phyloP scores from a whole-genome alignment of 148 eudicot genomes.

The Rhododendron simsii region DNA sequence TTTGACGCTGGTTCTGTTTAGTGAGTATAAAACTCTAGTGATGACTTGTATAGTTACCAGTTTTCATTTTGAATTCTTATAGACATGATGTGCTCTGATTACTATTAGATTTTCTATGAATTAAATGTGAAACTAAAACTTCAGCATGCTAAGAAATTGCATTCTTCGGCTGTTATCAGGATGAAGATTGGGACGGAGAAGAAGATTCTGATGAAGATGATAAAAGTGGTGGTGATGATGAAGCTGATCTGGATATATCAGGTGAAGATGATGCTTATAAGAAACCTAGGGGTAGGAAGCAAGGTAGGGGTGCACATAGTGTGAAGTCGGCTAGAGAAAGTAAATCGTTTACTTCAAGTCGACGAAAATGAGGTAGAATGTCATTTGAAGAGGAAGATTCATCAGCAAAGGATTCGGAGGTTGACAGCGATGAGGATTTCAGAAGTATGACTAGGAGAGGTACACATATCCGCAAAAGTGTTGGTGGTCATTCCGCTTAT shows the following conservation, averaged over 20 bases:
- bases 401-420: constrained; percentile 71
- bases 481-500: constrained; percentile 35
- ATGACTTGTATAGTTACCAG: not conserved
- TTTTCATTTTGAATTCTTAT: not conserved
- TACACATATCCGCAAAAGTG: constrained; percentile 39
- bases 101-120: not conserved
- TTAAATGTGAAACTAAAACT: not conserved
- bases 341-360: constrained; percentile 38
- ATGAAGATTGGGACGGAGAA: constrained; percentile 84
- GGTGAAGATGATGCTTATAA: constrained; percentile 60
- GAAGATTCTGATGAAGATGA: constrained; percentile 73
- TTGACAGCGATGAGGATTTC: constrained; percentile 66
- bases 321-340: constrained; percentile 44
- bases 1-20: not conserved
- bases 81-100: not conserved
- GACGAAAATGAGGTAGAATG: constrained; percentile 52
- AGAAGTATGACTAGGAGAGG: constrained; percentile 39
- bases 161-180: constrained; percentile 33
- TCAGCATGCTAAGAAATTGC: not conserved
- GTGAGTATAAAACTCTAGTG: not conserved
- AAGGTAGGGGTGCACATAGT: constrained; percentile 47
- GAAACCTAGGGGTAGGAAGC: constrained; percentile 54
- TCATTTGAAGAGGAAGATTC: constrained; percentile 61
- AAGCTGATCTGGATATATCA: constrained; percentile 42
- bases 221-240: constrained; percentile 59